These are phyloP conservation scores for Glycine soja DNA, from an alignment of 306 rosid species.

Conservation along the genomic window DNA sequence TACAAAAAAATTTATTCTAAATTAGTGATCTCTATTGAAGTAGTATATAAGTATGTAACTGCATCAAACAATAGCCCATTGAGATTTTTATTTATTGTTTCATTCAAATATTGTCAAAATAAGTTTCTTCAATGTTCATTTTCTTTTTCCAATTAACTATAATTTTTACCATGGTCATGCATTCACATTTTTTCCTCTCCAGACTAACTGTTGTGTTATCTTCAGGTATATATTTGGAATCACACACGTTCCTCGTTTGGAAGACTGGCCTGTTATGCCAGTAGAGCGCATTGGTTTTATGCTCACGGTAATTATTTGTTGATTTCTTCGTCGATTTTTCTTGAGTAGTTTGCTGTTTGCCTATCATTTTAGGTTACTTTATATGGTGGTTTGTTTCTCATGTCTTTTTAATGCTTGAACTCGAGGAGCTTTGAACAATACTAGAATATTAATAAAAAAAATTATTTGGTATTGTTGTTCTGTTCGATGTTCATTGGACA, in stretches of 20 bases:
- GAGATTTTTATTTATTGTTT: not conserved
- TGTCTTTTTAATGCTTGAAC: not conserved
- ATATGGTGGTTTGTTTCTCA: not conserved
- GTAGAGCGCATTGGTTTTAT: conserved; percentile 88
- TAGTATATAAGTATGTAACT: conserved; percentile 1
- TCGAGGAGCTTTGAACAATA: not conserved
- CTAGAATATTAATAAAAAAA: not conserved
- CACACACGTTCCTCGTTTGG: conserved; percentile 81
- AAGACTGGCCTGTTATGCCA: conserved; percentile 98
- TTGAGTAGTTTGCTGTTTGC: no score
- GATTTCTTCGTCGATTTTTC: not conserved
- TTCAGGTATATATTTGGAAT: conserved; percentile 88
- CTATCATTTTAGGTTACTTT: conserved; percentile 1
- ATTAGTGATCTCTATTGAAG: conserved; percentile 9
- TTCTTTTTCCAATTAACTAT: conserved; percentile 5
- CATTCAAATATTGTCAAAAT: not conserved
- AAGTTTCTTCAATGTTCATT: conserved; percentile 16
- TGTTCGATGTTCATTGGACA: not conserved
- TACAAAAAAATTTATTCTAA: conserved; percentile 10
- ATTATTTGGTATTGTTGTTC: conserved; percentile 19
- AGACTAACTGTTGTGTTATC: conserved; percentile 18
- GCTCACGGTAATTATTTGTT: conserved; percentile 60
- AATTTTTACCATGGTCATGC: not conserved
- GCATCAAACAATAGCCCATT: conserved; percentile 21
- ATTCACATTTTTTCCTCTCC: conserved; percentile 20